phyloP scores from a whole-genome alignment of 192 early-diverging fungal genomes.

The Gryganskiella cystojenkinii region DNA sequence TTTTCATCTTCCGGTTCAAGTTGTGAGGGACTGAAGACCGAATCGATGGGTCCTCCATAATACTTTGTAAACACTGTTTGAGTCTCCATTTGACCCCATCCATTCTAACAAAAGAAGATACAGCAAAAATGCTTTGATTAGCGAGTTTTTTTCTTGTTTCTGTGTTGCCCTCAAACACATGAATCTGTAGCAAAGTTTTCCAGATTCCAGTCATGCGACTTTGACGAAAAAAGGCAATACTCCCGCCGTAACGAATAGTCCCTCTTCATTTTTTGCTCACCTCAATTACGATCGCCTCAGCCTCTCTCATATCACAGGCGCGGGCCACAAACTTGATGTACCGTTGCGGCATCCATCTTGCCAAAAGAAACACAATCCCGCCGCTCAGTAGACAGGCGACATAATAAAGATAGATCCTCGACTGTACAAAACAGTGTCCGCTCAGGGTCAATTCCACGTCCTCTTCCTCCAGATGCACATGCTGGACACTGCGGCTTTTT shows the following conservation, averaged over 20 bases:
- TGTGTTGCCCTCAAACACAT: background rate
- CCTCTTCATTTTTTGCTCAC: conserved; percentile 23
- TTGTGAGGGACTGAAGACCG: conserved; percentile 69
- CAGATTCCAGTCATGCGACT: background rate
- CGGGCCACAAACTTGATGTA: conserved; percentile 75
- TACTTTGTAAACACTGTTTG: conserved; percentile 62
- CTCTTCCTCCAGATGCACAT: conserved; percentile 42
- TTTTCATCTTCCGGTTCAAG: conserved; percentile 22
- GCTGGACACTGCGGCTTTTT: conserved; percentile 10
- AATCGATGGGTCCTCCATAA: conserved; percentile 75
- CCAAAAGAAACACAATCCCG: conserved; percentile 80
- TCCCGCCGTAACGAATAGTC: too few relatives aligned
- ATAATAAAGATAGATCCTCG: conserved; percentile 68
- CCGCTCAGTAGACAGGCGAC: conserved; percentile 70
- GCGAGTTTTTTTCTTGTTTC: background rate
- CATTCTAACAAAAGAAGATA: conserved; percentile 57
- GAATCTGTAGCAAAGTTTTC: too few relatives aligned
- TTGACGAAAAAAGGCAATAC: background rate
- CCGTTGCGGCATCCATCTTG: conserved; percentile 87
- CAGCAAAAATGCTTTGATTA: background rate
- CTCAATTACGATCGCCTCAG: conserved; percentile 73
- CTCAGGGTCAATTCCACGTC: conserved; percentile 34
- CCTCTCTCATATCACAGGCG: conserved; percentile 69
- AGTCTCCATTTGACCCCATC: conserved; percentile 69
- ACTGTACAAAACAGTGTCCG: conserved; percentile 69